Evolutionary conservation across 108 stramenopile species (phyloP), one percentile per base, ranked within the genome.

Genomic region (Poteriospumella lacustris): DNA sequence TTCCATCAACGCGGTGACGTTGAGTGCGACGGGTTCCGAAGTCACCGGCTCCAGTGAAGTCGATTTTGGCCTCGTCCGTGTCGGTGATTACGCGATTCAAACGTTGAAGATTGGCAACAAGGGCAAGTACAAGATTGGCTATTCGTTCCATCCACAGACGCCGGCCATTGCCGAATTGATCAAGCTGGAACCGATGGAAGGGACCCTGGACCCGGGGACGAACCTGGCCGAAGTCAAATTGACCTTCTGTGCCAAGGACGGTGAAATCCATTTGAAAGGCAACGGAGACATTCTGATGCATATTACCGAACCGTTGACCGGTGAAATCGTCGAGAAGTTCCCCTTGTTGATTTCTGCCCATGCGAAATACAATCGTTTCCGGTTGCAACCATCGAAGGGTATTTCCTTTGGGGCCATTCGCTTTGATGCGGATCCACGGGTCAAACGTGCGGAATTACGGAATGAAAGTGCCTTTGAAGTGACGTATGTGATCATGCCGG

Each of bases 401-500:
- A 43, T 88, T 26, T 78, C 83, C 73, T 88, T 88, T 47, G 88
- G 88, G 39, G 83, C 86, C 3, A 42, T 87, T 42, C 79, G 80
- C 42, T 87, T 85, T 29, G 68, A 85, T 59, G 80, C 83, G 34
- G 82, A 52, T 42, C 77, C 83, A 19, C 36, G 58, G 75, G 39
- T 59, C 43, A 44, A 77, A 2, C 70, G 43, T 0, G 84, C 85
- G 59, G 88, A 88, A 36, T 42, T 88, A 41, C 83, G 83, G 70
- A 88, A 88, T 73, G 85, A 87, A 47, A 82, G 86, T 33, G 41
- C 52, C 15, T 88, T 88, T 52, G 85, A 85, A 41, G 83, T 84
- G 40, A 76, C 78, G 9, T 88, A 82, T 39, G 26, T 43, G 29
- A 42, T 42, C 43, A 29, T 0, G 24, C 73, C 76, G 77, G 81